Percentiles rank a stretch among this genome's conserved stretches.
These are phyloP conservation scores for Cystobasidium onofrii DNA, from an alignment of 768 basidiomycete genomes.

Conservation along the genomic window DNA sequence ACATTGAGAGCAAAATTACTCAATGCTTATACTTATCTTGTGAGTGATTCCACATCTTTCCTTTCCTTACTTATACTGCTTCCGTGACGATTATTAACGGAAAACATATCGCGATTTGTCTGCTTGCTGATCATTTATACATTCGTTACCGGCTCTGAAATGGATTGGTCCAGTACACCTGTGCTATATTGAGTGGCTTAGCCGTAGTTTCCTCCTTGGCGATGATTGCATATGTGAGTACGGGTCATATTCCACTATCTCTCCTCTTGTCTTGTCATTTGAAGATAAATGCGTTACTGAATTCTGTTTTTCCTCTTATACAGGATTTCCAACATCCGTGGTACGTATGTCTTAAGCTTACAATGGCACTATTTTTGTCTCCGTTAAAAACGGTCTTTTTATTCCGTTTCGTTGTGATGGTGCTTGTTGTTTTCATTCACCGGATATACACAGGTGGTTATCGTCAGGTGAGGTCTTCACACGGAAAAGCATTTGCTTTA, in stretches of 20 bases:
- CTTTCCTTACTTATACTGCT: neutral
- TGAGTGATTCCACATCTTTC: neutral
- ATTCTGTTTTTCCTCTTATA: neutral
- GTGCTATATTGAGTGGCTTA: neutral
- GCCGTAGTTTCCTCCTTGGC: neutral
- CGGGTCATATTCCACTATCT: too few relatives aligned
- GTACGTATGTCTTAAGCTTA: too few relatives aligned
- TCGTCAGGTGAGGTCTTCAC: neutral
- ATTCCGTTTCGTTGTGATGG: too few relatives aligned
- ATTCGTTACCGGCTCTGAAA: neutral
- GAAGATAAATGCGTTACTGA: too few relatives aligned
- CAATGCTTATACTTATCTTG: slow-evolving; percentile 3
- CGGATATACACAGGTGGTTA: neutral
- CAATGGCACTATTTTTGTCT: too few relatives aligned
- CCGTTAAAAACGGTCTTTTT: too few relatives aligned
- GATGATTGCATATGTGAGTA: slow-evolving; percentile 2
- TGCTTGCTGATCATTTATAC: neutral
- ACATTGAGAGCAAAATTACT: neutral
- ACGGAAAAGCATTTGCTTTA: too few relatives aligned
- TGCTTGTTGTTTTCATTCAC: too few relatives aligned
- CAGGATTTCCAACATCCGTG: slow-evolving; percentile 6
- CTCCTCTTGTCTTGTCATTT: too few relatives aligned
- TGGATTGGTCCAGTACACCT: neutral
- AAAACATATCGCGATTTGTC: too few relatives aligned
- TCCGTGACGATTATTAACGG: too few relatives aligned